Evolutionary conservation across 202 grass and related monocot genomes (phyloP).

Genomic region (Bolboschoenoplectus hybrid): DNA sequence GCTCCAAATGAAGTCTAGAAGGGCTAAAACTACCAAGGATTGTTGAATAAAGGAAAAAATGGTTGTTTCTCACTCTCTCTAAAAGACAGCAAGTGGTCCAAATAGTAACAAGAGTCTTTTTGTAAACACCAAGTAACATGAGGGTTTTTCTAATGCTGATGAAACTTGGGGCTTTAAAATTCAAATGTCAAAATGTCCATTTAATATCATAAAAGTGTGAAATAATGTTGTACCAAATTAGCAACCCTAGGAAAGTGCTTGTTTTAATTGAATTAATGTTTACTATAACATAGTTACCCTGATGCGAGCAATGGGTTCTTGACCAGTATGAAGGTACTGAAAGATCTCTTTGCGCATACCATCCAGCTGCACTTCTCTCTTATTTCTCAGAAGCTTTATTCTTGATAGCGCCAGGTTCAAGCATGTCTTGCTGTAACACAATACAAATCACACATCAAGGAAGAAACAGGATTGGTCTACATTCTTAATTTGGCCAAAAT

Average conservation of each 20-base stretch:
- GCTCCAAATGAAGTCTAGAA: slow-evolving; percentile 2
- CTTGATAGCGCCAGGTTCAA: slow-evolving; percentile 94
- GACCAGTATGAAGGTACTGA: slow-evolving; percentile 89
- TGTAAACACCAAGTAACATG: not conserved
- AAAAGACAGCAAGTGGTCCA: not conserved
- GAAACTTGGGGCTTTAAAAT: not conserved
- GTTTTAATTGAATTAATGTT: not conserved
- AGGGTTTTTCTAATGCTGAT: not conserved
- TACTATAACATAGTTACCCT: slow-evolving; percentile 49
- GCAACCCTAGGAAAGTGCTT: not conserved
- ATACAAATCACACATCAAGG: not conserved
- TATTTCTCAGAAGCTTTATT: slow-evolving; percentile 95
- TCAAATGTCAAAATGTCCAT: not conserved
- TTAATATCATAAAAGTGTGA: not conserved
- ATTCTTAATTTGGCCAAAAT: slow-evolving; percentile 1
- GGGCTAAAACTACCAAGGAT: not conserved
- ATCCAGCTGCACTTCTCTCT: slow-evolving; percentile 82
- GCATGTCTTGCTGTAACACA: slow-evolving; percentile 83
- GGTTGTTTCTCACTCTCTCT: not conserved
- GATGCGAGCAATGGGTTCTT: slow-evolving; percentile 89
- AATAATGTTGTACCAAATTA: not conserved
- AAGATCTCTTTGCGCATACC: slow-evolving; percentile 92
- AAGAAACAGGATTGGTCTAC: not conserved
- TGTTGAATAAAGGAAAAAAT: not conserved
- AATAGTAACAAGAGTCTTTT: not conserved